Evolutionary conservation across 1,284 basidiomycete species (phyloP), one percentile per base, ranked within the genome.

Genomic region (Ganoderma sinense): DNA sequence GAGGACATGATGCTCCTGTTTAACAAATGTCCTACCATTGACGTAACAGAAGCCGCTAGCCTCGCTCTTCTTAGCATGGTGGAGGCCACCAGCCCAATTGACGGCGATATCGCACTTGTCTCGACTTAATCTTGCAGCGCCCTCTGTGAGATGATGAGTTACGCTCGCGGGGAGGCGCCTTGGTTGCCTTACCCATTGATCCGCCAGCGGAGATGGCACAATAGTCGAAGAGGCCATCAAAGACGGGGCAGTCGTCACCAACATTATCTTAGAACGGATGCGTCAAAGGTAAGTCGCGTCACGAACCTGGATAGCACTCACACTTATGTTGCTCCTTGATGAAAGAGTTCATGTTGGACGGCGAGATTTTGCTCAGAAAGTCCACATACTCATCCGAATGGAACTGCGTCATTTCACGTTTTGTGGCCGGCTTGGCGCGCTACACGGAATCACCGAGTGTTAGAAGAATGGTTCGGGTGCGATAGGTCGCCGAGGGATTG

Each of bases 71-170:
- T 99, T 99, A 2, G 97, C 97, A 79, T 99, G 97, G 80, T 99
- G 97, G 66, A 99, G 85, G 8, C 97, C 97, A 20, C 97, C 97
- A 2, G 97, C 97, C 97, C 97, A 99, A 79, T 99, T 99, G 69
- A 99, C 91, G 1, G 97, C 97, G 75, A 99, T 99, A 79, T 99
- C 97, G 80, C 97, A 99, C 81, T 99, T 99, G 83, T 99, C 97
- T 65, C 97, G 86, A 74, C 96, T 98, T 31, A 99, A 83, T 53
- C 97, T 88, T 14, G 97, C 97, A 51, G 98, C 97, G 60, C 97
- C 97, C 94, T 99, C 97, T 97, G 76, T 18, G 26, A 43, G 41
- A 63, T 23, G 23, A 62, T 62, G n/a, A 43, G 33, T 53, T 58
- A 18, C 4, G 26, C 60, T 48, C 13, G 23, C 33, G 55, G 26